Base-by-base conservation (phyloP, 768 basidiomycete species). In the Kwoniella dejecticola region DNA sequence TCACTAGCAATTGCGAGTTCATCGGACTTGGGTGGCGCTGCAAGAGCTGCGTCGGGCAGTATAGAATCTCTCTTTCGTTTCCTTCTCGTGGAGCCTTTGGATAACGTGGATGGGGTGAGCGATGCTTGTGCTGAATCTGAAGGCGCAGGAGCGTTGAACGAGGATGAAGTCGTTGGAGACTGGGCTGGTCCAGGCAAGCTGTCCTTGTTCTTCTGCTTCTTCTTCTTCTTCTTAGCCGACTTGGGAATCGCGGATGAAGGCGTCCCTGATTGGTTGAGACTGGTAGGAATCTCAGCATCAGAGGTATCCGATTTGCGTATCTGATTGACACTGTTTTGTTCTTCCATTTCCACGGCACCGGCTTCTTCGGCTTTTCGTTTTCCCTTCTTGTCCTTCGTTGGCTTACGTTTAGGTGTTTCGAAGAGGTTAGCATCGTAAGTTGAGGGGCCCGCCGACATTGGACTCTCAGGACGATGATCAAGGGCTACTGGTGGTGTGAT, bases 301-400 rank as follows among this genome's bases (percentile, higher is more conserved):
- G n/a, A n/a, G n/a, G n/a, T n/a, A n/a, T n/a, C n/a, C n/a, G n/a
- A n/a, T n/a, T n/a, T n/a, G n/a, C n/a, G n/a, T n/a, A n/a, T n/a
- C n/a, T n/a, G n/a, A n/a, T n/a, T n/a, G n/a, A n/a, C n/a, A n/a
- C n/a, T n/a, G n/a, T n/a, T n/a, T n/a, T n/a, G n/a, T n/a, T n/a
- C 40, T 26, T 24, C 44, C n/a, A n/a, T 31, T 52, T 41, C 15
- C n/a, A 38, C 15, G 17, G 27, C 8, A 26, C 27, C 23, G 11
- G 31, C 30, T 12, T 42, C 23, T 48, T 30, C 27, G n/a, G 41
- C 56, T 23, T 54, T 46, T 13, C 38, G 49, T 38, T 63, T 52
- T 26, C 62, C 45, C 50, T 63, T 56, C 23, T 29, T 55, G 31
- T 52, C 57, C 11, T 50, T 59, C 26, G 21, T 53, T 3, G 52